Conservation (phyloP, 495 filamentous ascomycete species). For the Rostrohypoxylon terebratum region DNA sequence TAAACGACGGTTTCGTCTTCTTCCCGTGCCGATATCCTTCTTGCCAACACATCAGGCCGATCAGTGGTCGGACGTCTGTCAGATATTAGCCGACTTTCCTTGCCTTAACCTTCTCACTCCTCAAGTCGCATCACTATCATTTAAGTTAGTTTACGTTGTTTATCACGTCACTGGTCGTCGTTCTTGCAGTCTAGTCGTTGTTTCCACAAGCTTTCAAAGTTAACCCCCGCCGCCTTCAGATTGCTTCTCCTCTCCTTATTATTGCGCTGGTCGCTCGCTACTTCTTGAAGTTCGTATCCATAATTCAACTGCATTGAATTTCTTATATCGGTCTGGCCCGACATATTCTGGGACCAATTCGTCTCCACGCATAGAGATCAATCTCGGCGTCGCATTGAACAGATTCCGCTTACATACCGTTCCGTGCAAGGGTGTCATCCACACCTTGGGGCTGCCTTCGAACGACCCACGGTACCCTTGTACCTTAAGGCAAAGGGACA, state of each 20-base stretch:
- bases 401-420: slow-evolving; percentile 55
- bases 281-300: slow-evolving; percentile 20
- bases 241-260: slow-evolving; percentile 2
- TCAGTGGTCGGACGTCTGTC: neutral
- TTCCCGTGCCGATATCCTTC: neutral
- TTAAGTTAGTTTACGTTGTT: neutral
- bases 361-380: slow-evolving; percentile 49
- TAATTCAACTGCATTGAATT: slow-evolving; percentile 27
- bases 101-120: slow-evolving; percentile 1
- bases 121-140: neutral
- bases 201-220: neutral
- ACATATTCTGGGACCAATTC: slow-evolving; percentile 33
- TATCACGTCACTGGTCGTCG: slow-evolving; percentile 4
- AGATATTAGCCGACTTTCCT: slow-evolving; percentile 6
- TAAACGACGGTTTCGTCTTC: slow-evolving; percentile 18
- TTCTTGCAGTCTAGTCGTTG: neutral
- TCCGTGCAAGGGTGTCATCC: slow-evolving; percentile 53
- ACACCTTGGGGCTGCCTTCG: slow-evolving; percentile 45
- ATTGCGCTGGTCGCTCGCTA: slow-evolving; percentile 13
- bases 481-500: slow-evolving; percentile 38
- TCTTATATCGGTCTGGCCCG: slow-evolving; percentile 37
- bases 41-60: slow-evolving; percentile 1
- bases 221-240: slow-evolving; percentile 8
- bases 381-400: slow-evolving; percentile 56
- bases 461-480: slow-evolving; percentile 47